Percentiles rank a stretch among this genome's conserved stretches.
Evolutionary conservation across 2,329 filamentous ascomycete genomes (phyloP).

Genomic region (Fusarium virguliforme): DNA sequence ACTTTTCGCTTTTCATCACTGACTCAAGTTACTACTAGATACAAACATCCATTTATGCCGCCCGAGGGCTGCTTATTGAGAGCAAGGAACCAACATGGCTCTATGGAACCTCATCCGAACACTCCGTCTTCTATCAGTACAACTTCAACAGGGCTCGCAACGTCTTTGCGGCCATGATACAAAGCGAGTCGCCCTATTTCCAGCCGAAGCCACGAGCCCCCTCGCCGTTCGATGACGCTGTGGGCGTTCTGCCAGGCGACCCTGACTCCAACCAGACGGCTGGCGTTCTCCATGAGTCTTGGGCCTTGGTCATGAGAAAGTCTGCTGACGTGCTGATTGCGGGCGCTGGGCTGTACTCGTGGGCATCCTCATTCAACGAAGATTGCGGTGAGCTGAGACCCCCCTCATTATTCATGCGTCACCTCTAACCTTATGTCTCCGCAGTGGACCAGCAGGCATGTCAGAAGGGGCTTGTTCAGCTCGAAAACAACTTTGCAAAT

Average conservation of each 20-base stretch:
- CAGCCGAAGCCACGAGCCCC: constrained; percentile 41
- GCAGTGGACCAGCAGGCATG: too few species aligned
- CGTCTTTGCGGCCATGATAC: constrained; percentile 65
- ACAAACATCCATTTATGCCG: constrained; percentile 51
- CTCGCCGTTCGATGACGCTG: constrained; percentile 52
- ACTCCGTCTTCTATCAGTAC: constrained; percentile 64
- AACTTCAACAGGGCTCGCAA: constrained; percentile 64
- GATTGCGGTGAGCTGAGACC: constrained; percentile 29
- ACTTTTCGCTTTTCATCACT: too few species aligned
- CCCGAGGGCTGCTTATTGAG: constrained; percentile 58
- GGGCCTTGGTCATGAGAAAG: constrained; percentile 45
- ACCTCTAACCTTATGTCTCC: too few species aligned
- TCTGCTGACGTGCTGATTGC: constrained; percentile 44
- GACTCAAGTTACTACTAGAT: too few species aligned
- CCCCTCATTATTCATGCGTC: too few species aligned
- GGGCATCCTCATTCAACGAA: constrained; percentile 48
- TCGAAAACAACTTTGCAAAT: too few species aligned
- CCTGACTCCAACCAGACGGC: constrained; percentile 22
- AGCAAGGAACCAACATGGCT: constrained; percentile 52
- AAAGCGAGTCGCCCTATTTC: constrained; percentile 54
- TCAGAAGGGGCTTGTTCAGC: too few species aligned
- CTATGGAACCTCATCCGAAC: constrained; percentile 45
- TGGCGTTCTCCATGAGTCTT: constrained; percentile 31
- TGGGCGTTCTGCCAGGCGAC: constrained; percentile 52
- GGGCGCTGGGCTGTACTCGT: constrained; percentile 51